Conservation (phyloP, 176 grass and related monocot species). For the Ensete glaucum region DNA sequence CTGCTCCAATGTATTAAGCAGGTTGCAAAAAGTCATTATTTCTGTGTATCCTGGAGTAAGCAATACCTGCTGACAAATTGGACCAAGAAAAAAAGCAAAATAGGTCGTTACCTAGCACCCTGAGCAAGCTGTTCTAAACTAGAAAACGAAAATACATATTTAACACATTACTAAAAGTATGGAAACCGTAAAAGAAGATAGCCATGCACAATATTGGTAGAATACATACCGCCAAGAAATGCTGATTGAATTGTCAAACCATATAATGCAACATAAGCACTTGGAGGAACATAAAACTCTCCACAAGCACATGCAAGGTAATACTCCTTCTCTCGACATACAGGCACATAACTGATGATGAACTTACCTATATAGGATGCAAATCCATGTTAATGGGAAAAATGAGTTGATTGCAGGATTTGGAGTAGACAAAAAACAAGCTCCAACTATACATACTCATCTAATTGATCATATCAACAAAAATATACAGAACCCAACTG, state of each 20-base stretch:
- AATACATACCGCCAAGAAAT: constrained; percentile 74
- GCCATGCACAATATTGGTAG: not conserved
- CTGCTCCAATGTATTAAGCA: not conserved
- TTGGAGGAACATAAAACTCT: constrained; percentile 80
- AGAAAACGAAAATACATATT: not conserved
- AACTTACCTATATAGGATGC: constrained; percentile 61
- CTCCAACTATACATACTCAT: not conserved
- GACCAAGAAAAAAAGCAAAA: too few relatives aligned
- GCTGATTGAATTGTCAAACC: constrained; percentile 75
- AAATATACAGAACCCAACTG: not conserved
- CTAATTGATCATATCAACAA: not conserved
- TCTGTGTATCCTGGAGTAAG: not conserved
- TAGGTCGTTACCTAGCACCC: too few relatives aligned
- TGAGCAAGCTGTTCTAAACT: not conserved
- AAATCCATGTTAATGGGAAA: constrained; percentile 4
- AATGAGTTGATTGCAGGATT: constrained; percentile 15
- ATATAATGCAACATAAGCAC: constrained; percentile 84
- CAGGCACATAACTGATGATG: constrained; percentile 79
- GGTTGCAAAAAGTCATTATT: not conserved
- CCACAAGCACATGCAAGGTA: constrained; percentile 80
- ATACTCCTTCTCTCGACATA: constrained; percentile 96
- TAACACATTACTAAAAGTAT: not conserved
- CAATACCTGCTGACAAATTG: not conserved
- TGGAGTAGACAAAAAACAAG: not conserved
- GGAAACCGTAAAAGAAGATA: not conserved